Evolutionary conservation across 2,329 filamentous ascomycete genomes (phyloP).

Genomic region (Pleoardoris graminearum): DNA sequence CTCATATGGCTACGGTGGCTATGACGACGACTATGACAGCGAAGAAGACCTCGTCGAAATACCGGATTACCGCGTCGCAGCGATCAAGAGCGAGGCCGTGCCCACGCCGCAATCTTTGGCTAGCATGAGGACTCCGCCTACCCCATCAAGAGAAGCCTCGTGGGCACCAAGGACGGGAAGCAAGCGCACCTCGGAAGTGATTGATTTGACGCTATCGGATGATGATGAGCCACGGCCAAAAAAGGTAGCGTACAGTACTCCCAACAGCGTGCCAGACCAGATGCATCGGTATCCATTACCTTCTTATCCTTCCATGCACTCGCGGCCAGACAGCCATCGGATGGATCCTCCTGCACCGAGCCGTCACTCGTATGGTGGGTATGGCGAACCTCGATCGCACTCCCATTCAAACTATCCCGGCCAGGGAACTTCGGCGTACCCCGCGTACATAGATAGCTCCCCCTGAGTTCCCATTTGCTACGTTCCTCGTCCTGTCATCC

Average conservation of each 20-base stretch:
- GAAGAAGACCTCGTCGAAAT: conserved; percentile 54
- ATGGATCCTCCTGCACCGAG: conserved; percentile 24
- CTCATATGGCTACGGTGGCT: conserved; percentile 30
- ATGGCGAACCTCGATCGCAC: conserved; percentile 7
- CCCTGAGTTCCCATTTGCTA: conserved; percentile 21
- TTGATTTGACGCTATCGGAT: conserved; percentile 55
- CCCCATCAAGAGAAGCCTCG: conserved; percentile 50
- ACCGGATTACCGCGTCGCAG: conserved; percentile 43
- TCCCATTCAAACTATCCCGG: conserved; percentile 16
- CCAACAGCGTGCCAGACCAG: conserved; percentile 40
- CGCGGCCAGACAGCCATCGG: conserved; percentile 20
- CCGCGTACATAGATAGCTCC: conserved; percentile 32
- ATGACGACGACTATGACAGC: conserved; percentile 48
- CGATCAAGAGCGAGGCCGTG: conserved; percentile 47
- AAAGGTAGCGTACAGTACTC: conserved; percentile 48
- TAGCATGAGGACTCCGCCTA: conserved; percentile 46
- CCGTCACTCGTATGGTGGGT: conserved; percentile 10
- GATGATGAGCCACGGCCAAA: conserved; percentile 50
- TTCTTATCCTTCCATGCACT: conserved; percentile 21
- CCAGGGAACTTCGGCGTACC: conserved; percentile 32
- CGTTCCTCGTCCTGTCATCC: conserved; percentile 12
- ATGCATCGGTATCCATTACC: conserved; percentile 36
- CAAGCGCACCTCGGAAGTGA: conserved; percentile 53
- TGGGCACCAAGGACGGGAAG: conserved; percentile 40
- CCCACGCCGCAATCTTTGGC: conserved; percentile 43